phyloP scores from a whole-genome alignment of 2,329 filamentous ascomycete species.

The Neopestalotiopsis clavispora region DNA sequence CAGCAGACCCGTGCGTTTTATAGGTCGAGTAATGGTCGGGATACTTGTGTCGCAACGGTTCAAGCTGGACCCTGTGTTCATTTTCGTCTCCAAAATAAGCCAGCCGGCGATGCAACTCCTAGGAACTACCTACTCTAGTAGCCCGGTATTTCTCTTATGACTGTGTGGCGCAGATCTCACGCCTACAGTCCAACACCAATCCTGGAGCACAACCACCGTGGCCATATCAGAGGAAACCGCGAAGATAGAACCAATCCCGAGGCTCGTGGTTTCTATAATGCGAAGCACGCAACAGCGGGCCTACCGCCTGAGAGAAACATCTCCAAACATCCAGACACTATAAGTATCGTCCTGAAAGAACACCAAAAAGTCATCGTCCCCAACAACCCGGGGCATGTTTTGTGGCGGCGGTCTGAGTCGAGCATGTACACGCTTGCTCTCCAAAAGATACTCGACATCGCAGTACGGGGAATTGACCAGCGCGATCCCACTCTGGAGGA shows the following conservation, averaged over 20 bases:
- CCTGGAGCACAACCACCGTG: too few species aligned
- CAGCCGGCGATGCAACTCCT: too few species aligned
- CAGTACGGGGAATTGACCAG: neutral
- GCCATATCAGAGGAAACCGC: too few species aligned
- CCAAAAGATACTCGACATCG: slow-evolving; percentile 24
- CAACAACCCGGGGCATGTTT: slow-evolving; percentile 23
- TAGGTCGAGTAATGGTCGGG: too few species aligned
- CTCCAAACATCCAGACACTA: slow-evolving; percentile 31
- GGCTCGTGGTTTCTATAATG: slow-evolving; percentile 25
- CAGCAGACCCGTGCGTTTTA: too few species aligned
- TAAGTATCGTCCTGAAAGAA: slow-evolving; percentile 32
- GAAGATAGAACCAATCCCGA: neutral
- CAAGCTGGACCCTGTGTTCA: too few species aligned
- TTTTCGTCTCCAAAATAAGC: too few species aligned
- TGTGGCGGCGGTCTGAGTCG: neutral
- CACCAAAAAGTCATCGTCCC: slow-evolving; percentile 35
- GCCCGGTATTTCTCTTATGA: too few species aligned
- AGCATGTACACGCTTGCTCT: slow-evolving; percentile 19
- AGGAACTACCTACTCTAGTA: too few species aligned
- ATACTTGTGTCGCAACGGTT: too few species aligned
- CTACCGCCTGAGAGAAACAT: neutral
- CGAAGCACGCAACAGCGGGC: slow-evolving; percentile 17
- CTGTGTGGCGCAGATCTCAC: too few species aligned
- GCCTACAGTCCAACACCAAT: too few species aligned
- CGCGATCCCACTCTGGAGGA: neutral